phyloP scores from a whole-genome alignment of 1,284 basidiomycete species.

The Leccinum fallax region DNA sequence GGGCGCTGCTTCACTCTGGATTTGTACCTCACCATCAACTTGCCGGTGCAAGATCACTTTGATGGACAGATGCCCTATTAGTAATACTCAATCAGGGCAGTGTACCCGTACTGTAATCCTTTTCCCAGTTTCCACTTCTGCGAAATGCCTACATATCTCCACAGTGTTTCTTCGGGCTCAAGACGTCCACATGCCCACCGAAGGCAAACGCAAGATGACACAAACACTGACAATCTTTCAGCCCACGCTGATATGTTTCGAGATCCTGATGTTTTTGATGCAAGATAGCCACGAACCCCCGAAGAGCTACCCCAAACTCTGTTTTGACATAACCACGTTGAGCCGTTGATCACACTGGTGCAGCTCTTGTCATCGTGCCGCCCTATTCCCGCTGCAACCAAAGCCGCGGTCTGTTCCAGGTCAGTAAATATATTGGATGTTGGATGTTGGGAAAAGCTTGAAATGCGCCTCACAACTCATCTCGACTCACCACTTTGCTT shows the following conservation, averaged over 20 bases:
- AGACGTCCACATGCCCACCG: background rate
- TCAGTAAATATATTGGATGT: background rate
- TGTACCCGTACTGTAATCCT: background rate
- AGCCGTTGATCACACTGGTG: background rate
- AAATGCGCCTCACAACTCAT: background rate
- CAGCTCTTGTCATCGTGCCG: background rate
- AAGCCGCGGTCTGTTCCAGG: background rate
- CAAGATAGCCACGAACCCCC: background rate
- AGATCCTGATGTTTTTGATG: background rate
- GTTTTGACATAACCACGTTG: background rate
- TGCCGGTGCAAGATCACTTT: slow-evolving; percentile 14
- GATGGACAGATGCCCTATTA: slow-evolving; percentile 1
- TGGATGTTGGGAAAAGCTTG: background rate
- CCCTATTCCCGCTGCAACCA: background rate
- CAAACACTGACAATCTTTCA: background rate
- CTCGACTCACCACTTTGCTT: background rate
- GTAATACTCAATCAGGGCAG: background rate
- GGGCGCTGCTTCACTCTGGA: slow-evolving; percentile 22
- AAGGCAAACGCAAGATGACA: background rate
- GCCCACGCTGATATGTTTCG: background rate
- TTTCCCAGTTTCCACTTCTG: background rate
- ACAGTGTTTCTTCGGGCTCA: background rate
- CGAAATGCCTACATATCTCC: slow-evolving; percentile 6
- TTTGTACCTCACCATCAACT: slow-evolving; percentile 19
- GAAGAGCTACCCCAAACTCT: background rate